Conservation (phyloP, 345 rosid genomes). For the Linum trigynum region DNA sequence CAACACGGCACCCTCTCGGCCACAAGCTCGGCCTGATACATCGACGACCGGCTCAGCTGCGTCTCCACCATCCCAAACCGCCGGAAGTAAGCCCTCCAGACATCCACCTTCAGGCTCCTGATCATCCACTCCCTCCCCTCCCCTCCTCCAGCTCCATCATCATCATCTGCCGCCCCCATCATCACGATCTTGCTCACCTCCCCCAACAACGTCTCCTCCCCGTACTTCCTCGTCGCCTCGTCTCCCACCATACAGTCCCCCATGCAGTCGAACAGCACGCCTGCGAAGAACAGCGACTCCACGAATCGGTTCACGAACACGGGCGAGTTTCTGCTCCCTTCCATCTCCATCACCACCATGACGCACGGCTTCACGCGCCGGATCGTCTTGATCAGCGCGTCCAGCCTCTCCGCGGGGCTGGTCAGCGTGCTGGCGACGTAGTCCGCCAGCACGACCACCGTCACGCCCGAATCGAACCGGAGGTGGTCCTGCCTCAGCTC, state of each 20-base stretch:
- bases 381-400: slow-evolving; percentile 28
- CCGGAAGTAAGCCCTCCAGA: slow-evolving; percentile 34
- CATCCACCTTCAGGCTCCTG: slow-evolving; percentile 31
- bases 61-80: slow-evolving; percentile 35
- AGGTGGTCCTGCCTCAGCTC: slow-evolving; percentile 34
- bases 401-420: slow-evolving; percentile 24
- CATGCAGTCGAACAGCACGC: slow-evolving; percentile 34
- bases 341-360: slow-evolving; percentile 34
- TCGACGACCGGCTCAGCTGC: slow-evolving; percentile 27
- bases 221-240: slow-evolving; percentile 14
- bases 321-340: slow-evolving; percentile 36
- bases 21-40: slow-evolving; percentile 32
- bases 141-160: too few relatives aligned
- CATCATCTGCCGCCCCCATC: slow-evolving; percentile 16
- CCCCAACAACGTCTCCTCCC: slow-evolving; percentile 19
- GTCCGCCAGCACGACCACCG: slow-evolving; percentile 19
- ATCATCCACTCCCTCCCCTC: slow-evolving; percentile 37
- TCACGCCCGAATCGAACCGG: slow-evolving; percentile 24
- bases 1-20: slow-evolving; percentile 16
- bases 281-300: slow-evolving; percentile 24
- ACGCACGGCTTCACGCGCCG: slow-evolving; percentile 26
- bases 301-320: slow-evolving; percentile 9
- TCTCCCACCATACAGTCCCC: slow-evolving; percentile 25
- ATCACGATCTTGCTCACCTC: slow-evolving; percentile 17
- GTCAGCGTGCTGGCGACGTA: slow-evolving; percentile 15